phyloP scores from a whole-genome alignment of 164 flowering plant species.

The Chimonanthus salicifolius region DNA sequence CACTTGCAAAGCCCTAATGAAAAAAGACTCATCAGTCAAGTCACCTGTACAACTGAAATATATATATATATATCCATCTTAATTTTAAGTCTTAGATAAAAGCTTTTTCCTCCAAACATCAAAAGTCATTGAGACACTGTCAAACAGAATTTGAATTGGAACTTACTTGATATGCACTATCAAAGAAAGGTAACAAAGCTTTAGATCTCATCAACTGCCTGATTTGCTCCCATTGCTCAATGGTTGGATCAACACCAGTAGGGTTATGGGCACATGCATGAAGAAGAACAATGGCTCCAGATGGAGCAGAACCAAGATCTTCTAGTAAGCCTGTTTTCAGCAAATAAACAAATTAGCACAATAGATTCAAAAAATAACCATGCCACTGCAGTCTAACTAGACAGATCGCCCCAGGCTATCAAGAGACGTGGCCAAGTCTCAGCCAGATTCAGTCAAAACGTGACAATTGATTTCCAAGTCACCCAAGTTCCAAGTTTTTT shows the following conservation, averaged over 20 bases:
- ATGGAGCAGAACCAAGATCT: conserved; percentile 84
- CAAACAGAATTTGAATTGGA: too few species aligned
- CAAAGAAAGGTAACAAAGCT: conserved; percentile 89
- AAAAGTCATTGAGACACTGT: background rate
- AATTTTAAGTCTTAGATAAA: background rate
- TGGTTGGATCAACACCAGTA: conserved; percentile 95
- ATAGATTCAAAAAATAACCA: background rate
- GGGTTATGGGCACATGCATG: conserved; percentile 99
- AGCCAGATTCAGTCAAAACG: too few species aligned
- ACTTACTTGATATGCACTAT: conserved; percentile 93
- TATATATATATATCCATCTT: too few species aligned
- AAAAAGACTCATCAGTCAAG: conserved; percentile 3
- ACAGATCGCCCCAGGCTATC: too few species aligned
- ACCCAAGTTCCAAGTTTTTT: too few species aligned
- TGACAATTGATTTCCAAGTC: too few species aligned
- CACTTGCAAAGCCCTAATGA: conserved; percentile 91
- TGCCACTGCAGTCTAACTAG: background rate
- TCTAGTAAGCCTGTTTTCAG: conserved; percentile 62
- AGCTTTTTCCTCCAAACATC: background rate
- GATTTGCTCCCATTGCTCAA: conserved; percentile 82
- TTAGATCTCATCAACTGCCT: conserved; percentile 94
- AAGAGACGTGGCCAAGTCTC: too few species aligned
- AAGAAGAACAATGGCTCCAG: conserved; percentile 83
- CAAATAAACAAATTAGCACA: background rate
- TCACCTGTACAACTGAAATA: too few species aligned